Base-by-base conservation (phyloP, 331 rosid species). In the Malus hybrid region DNA sequence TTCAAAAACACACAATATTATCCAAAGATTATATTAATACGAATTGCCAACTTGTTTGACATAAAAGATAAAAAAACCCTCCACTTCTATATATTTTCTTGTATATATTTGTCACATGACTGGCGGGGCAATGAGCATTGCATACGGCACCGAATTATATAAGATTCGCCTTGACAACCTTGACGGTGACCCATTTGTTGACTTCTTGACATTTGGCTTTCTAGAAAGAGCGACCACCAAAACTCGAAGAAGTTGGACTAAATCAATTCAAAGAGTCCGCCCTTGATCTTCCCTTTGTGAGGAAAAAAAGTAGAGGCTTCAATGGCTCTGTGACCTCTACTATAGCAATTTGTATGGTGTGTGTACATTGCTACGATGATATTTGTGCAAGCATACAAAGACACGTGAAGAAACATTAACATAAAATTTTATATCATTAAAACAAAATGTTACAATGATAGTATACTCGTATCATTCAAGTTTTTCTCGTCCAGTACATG, bases 371-470 rank as follows among this genome's bases (percentile, higher is more conserved):
- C 1, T 14, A 46, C 15, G 5, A 4, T 46, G 15, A 13, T 5
- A 0, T 13, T 46, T 0, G 52, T 44, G 18, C 50, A 46, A 46
- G 2, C 7, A 46, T 46, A 13, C 7, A 46, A 46, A 46, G 52
- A 13, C 5, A 46, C 0, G 9, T 1, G 10, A 34, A 34, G 3
- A 34, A 34, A 13, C 2, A 13, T 0, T 34, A 46, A 46, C 6
- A 46, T 0, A 46, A 12, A 4, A 13, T 2, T 34, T 4, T 46
- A 13, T 48, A 5, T 14, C 5, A 48, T 48, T 48, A 5, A 0
- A 2, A 48, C 0, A 48, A 14, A 5, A 48, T 0, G 1, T 2
- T 15, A 48, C 1, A 0, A 0, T 48, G 1, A 15, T 0, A 14
- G 1, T 15, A 6, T 48, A 15, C 1, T 48, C 6, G 2, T 48